Evolutionary conservation across 805 yeast genomes (phyloP).

Genomic region (Wickerhamiella kurtzmanii): DNA sequence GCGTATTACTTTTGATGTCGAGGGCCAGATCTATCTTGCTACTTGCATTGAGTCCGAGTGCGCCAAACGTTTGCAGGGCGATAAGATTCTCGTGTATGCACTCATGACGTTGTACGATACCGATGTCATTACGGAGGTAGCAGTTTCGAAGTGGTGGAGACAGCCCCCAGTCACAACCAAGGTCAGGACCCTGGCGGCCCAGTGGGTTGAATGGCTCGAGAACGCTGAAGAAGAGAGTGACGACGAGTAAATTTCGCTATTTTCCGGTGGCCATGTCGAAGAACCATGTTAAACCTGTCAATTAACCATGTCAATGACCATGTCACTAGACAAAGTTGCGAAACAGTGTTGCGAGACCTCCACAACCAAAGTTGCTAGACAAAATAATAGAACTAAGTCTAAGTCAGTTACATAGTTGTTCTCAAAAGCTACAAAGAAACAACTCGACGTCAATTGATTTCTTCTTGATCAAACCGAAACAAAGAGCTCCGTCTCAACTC

Average conservation of each 20-base stretch:
- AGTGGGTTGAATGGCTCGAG: slow-evolving; percentile 77
- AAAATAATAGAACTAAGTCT: no score
- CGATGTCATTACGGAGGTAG: slow-evolving; percentile 74
- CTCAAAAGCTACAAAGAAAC: no score
- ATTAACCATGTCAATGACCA: no score
- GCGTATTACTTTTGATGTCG: slow-evolving; percentile 72
- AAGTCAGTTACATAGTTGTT: no score
- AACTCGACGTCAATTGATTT: no score
- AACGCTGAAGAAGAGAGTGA: slow-evolving; percentile 63
- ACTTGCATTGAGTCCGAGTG: slow-evolving; percentile 33
- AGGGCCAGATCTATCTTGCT: slow-evolving; percentile 65
- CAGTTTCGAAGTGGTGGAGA: slow-evolving; percentile 74
- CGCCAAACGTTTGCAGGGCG: slow-evolving; percentile 30
- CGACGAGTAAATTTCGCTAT: slow-evolving; percentile 20
- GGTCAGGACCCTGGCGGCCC: slow-evolving; percentile 45
- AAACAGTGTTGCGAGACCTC: no score
- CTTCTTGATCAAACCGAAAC: no score
- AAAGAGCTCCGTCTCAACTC: no score
- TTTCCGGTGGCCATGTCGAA: no score
- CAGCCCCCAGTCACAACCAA: slow-evolving; percentile 31
- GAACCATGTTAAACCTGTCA: no score
- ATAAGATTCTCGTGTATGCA: slow-evolving; percentile 36
- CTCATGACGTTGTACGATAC: slow-evolving; percentile 58
- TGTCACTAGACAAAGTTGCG: no score
- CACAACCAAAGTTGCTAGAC: no score